Evolutionary conservation across 768 basidiomycete species (phyloP), one percentile per base, ranked within the genome.

Genomic region (Boletus huronensis): DNA sequence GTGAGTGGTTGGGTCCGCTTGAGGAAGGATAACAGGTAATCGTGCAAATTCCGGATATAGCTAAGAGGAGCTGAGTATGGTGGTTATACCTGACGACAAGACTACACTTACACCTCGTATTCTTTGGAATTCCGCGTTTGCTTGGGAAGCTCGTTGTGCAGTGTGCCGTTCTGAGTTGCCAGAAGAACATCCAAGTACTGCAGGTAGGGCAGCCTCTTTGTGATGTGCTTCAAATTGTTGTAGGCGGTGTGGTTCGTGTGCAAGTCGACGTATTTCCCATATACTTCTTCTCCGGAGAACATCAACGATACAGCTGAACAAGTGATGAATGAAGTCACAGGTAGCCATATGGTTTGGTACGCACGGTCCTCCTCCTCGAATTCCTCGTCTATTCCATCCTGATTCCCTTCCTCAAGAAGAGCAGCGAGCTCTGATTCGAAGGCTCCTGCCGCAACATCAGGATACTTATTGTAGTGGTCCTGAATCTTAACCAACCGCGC

Each of bases 241-340:
- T 90, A 98, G 46, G 88, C 77, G 45, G 87, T 82, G 64, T 98
- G 97, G 55, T 90, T 86, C 47, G 84, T 77, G 70, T 98, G 91
- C 53, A 99, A 70, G 71, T 99, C 97, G 57, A 98, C 82, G 68
- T 96, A 98, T 72, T 90, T 90, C 48, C 97, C 97, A 62, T 95
- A 92, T 8, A 82, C 81, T 69, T 99, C 97, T 76, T 98, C 96
- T 32, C 97, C 97, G 13, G 95, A 96, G 75, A 99, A 99, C 62
- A 96, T 72, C 47, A 90, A 72, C 34, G 88, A 86, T 52, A 93
- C 78, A 50, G 88, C 91, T 93, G 58, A 34, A 54, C 51, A 39
- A 55, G 40, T 21, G 53, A 43, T 59, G 23, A 45, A 52, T 59
- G 53, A 43, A 53, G n/a, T 54, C 43, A 42, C 42, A 21, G n/a